Percentiles rank a stretch among this genome's conserved stretches.
Conservation (phyloP, 805 yeast species). For the Candida maltosa region DNA sequence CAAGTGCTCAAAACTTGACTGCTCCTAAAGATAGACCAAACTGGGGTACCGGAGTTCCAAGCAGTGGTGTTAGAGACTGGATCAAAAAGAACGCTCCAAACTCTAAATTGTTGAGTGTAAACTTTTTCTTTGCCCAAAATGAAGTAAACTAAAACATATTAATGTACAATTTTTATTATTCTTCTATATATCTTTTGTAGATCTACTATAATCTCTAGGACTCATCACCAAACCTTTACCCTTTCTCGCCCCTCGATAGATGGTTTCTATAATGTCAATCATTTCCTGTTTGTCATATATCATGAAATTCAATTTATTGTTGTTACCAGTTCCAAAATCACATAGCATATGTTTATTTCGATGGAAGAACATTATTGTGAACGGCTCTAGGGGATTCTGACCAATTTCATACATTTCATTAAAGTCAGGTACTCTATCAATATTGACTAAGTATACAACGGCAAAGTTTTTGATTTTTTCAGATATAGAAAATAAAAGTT, state of each 20-base stretch:
- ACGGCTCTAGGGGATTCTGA: slow-evolving; percentile 52
- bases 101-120: slow-evolving; percentile 62
- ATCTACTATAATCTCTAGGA: slow-evolving; percentile 64
- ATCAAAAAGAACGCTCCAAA: slow-evolving; percentile 55
- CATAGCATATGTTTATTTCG: slow-evolving; percentile 96
- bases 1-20: slow-evolving; percentile 31
- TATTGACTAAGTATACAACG: slow-evolving; percentile 83
- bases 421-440: slow-evolving; percentile 85
- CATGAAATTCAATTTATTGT: slow-evolving; percentile 83
- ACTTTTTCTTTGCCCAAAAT: slow-evolving; percentile 82
- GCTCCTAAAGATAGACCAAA: slow-evolving; percentile 56
- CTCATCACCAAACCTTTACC: slow-evolving; percentile 89
- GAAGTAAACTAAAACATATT: slow-evolving; percentile 14
- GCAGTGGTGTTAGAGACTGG: slow-evolving; percentile 76
- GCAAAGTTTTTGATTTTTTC: slow-evolving; percentile 87
- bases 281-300: slow-evolving; percentile 80
- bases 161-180: not conserved
- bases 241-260: slow-evolving; percentile 86
- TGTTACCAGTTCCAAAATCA: slow-evolving; percentile 97
- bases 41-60: slow-evolving; percentile 88
- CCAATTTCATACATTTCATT: slow-evolving; percentile 83
- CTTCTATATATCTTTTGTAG: not conserved
- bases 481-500: slow-evolving; percentile 70
- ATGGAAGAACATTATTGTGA: slow-evolving; percentile 90
- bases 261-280: slow-evolving; percentile 85